Base-by-base conservation (phyloP, 345 rosid species). In the Iberis pinnata region DNA sequence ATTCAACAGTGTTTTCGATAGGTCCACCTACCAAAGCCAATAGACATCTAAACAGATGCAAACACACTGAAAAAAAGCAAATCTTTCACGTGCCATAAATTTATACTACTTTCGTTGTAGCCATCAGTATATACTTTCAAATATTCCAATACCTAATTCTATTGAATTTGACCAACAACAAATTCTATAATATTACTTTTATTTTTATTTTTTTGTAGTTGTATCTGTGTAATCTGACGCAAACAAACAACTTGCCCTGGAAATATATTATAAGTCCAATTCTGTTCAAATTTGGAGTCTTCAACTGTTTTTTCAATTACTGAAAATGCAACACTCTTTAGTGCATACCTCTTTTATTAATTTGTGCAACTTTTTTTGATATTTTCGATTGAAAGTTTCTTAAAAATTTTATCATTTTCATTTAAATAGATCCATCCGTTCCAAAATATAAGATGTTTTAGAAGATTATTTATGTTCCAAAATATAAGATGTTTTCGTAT, bases 1-100 rank as follows among this genome's bases (percentile, higher is more conserved):
- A 35, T 12, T 43, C 51, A 51, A 63, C 61, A 44, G 33, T 45
- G 8, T 38, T 44, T 24, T 18, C 49, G 42, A 29, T 37, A 45
- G n/a, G 46, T 65, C 60, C 43, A 59, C 71, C 65, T 59, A 59
- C 71, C 60, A 52, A 59, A 51, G 18, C 16, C 41, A 51, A 36
- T 3, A 42, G 42, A 58, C 44, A 42, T 58, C 1, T 14, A 51
- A 44, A 60, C 60, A 25, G 56, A 10, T 66, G 65, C 20, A 8
- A 37, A 38, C 29, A 16, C 43, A 12, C 29, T n/a, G n/a, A n/a
- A n/a, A n/a, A 20, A 9, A 35, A n/a, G 17, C 7, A 59, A 52
- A 67, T 32, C 18, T 53, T 53, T 67, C 71, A 67, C 71, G 71
- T 60, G 71, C 60, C 41, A 44, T 38, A 44, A 41, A 43, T 12